These are phyloP conservation scores for Begonia loranthoides DNA, from an alignment of 306 rosid species.

Conservation along the genomic window DNA sequence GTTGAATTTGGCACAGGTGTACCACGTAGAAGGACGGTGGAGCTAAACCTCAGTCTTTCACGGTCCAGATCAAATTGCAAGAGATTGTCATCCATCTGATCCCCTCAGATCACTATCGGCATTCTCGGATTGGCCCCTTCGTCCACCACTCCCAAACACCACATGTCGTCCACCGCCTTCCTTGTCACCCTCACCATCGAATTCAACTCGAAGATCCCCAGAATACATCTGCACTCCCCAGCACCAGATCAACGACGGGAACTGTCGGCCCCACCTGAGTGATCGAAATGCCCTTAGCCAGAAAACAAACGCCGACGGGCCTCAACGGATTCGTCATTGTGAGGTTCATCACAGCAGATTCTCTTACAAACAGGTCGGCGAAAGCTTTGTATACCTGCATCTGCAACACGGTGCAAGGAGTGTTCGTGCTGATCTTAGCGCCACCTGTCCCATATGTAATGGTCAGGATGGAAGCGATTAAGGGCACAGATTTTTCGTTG, in stretches of 20 bases:
- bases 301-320: constrained; percentile 41
- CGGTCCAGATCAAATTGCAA: constrained; percentile 32
- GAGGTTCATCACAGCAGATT: not conserved
- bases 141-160: constrained; percentile 16
- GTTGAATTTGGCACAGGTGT: constrained; percentile 38
- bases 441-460: too few relatives aligned
- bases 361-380: constrained; percentile 20
- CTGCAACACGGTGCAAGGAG: constrained; percentile 39
- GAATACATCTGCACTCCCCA: constrained; percentile 23
- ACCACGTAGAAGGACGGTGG: constrained; percentile 18
- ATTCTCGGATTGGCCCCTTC: constrained; percentile 13
- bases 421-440: constrained; percentile 41
- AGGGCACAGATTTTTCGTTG: too few relatives aligned
- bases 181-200: too few relatives aligned
- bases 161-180: constrained; percentile 6
- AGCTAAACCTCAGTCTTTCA: constrained; percentile 40
- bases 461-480: too few relatives aligned
- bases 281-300: constrained; percentile 4
- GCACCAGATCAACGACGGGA: constrained; percentile 34
- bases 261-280: constrained; percentile 32
- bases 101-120: constrained; percentile 44
- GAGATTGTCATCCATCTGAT: constrained; percentile 43
- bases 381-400: constrained; percentile 36
- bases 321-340: constrained; percentile 23
- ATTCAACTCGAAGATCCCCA: constrained; percentile 41